A percentile compares a stretch with the other conserved stretches of the same genome.
Evolutionary conservation across 306 rosid species (phyloP).

Genomic region (Calophaca sinica): DNA sequence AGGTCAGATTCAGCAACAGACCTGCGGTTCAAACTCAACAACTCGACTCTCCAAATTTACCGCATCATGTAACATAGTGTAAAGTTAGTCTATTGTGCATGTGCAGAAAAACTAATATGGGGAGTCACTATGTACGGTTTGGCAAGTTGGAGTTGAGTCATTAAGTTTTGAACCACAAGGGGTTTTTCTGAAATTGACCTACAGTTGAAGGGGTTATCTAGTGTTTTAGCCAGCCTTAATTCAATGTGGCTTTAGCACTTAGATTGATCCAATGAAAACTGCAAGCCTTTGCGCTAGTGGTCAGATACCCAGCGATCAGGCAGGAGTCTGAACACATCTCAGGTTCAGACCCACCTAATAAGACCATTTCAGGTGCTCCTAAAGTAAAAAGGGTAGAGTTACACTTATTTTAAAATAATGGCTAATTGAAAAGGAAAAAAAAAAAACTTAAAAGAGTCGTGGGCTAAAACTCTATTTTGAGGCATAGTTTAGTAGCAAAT

Average conservation of each 20-base stretch:
- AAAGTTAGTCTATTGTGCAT: neutral
- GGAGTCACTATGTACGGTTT: neutral
- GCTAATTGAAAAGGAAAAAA: neutral
- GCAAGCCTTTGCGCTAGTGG: neutral
- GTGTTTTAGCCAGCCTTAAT: neutral
- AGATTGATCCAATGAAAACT: slow-evolving; percentile 28
- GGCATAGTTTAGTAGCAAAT: slow-evolving; percentile 6
- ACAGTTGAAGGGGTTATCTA: neutral
- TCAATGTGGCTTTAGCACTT: neutral
- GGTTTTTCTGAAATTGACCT: neutral
- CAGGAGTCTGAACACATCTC: slow-evolving; percentile 14
- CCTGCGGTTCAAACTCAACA: neutral
- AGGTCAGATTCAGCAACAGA: neutral
- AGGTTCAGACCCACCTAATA: slow-evolving; percentile 1
- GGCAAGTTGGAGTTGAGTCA: neutral
- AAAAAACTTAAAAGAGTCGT: neutral
- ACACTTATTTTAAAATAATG: neutral
- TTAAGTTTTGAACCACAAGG: neutral
- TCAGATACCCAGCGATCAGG: slow-evolving; percentile 2
- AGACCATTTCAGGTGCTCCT: slow-evolving; percentile 1
- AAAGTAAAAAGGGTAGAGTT: too few relatives aligned
- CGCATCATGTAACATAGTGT: too few relatives aligned
- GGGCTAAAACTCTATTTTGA: neutral
- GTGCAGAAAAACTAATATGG: neutral
- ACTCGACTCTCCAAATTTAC: neutral